phyloP scores from a whole-genome alignment of 495 filamentous ascomycete genomes.

The Xylaria scruposa region DNA sequence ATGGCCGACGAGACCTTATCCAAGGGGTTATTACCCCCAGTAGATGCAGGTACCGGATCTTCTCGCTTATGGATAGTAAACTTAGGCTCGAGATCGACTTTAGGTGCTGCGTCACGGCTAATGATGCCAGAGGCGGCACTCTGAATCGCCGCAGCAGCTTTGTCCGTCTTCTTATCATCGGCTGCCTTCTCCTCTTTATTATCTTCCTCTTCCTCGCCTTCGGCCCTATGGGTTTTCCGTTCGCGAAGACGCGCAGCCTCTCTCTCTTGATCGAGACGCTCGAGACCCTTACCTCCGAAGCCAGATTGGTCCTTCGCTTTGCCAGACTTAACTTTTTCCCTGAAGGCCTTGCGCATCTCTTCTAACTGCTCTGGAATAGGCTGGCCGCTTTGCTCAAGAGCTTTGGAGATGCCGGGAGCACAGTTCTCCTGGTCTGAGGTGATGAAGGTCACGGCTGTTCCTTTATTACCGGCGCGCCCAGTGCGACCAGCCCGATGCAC shows the following conservation, averaged over 20 bases:
- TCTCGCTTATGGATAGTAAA: slow-evolving; percentile 79
- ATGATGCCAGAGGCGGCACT: slow-evolving; percentile 63
- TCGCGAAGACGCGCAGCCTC: slow-evolving; percentile 83
- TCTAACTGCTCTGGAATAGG: slow-evolving; percentile 71
- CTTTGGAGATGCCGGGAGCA: slow-evolving; percentile 88
- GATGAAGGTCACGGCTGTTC: slow-evolving; percentile 93
- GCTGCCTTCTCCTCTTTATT: slow-evolving; percentile 73
- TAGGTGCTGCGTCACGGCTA: slow-evolving; percentile 49
- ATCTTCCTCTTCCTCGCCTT: slow-evolving; percentile 85
- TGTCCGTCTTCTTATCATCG: slow-evolving; percentile 66
- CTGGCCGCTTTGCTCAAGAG: slow-evolving; percentile 89
- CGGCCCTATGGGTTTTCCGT: slow-evolving; percentile 87
- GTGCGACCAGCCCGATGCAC: slow-evolving; percentile 96
- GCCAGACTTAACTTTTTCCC: slow-evolving; percentile 89
- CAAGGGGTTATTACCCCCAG: slow-evolving; percentile 66
- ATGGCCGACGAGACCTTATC: slow-evolving; percentile 87
- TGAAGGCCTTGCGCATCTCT: slow-evolving; percentile 69
- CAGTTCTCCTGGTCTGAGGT: slow-evolving; percentile 91
- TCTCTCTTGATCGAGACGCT: slow-evolving; percentile 88
- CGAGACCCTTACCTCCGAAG: slow-evolving; percentile 94
- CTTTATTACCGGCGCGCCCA: slow-evolving; percentile 91
- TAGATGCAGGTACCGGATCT: slow-evolving; percentile 57
- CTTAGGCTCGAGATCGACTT: slow-evolving; percentile 52
- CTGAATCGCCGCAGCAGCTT: slow-evolving; percentile 68
- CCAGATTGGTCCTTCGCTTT: slow-evolving; percentile 88